Percentiles rank a stretch among this genome's conserved stretches.
Conservation (phyloP, 768 basidiomycete species). For the Mycena leptocephala region DNA sequence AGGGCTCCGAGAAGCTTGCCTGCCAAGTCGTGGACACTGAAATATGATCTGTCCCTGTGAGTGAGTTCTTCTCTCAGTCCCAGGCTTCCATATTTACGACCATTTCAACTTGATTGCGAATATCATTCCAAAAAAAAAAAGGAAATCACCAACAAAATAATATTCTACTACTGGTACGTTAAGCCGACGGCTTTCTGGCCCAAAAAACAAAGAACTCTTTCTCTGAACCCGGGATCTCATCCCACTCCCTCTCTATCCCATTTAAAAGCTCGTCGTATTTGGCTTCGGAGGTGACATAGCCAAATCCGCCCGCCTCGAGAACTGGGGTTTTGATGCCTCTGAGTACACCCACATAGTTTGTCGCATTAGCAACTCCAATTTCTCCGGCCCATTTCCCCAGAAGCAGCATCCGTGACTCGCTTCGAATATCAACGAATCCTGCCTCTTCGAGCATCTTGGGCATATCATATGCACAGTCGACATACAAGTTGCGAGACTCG, state of each 20-base stretch:
- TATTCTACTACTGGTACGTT: too few species aligned
- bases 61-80: too few species aligned
- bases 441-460: conserved; percentile 33
- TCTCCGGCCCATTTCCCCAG: conserved; percentile 30
- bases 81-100: too few species aligned
- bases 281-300: conserved; percentile 23
- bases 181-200: conserved; percentile 30
- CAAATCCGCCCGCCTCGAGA: conserved; percentile 29
- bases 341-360: conserved; percentile 20
- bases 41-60: too few species aligned
- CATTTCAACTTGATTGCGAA: too few species aligned
- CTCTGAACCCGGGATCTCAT: conserved; percentile 35
- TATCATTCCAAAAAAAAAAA: too few species aligned
- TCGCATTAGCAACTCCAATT: conserved; percentile 9
- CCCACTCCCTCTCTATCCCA: conserved; percentile 32
- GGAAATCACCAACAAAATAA: too few species aligned
- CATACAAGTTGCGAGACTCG: conserved; percentile 17
- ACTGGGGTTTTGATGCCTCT: conserved; percentile 32
- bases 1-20: too few species aligned
- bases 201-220: conserved; percentile 36
- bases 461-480: conserved; percentile 24
- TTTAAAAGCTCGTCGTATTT: conserved; percentile 33
- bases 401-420: conserved; percentile 29
- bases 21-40: too few species aligned
- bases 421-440: conserved; percentile 34